These are phyloP conservation scores for Myrica gale DNA, from an alignment of 306 rosid species.

Conservation along the genomic window DNA sequence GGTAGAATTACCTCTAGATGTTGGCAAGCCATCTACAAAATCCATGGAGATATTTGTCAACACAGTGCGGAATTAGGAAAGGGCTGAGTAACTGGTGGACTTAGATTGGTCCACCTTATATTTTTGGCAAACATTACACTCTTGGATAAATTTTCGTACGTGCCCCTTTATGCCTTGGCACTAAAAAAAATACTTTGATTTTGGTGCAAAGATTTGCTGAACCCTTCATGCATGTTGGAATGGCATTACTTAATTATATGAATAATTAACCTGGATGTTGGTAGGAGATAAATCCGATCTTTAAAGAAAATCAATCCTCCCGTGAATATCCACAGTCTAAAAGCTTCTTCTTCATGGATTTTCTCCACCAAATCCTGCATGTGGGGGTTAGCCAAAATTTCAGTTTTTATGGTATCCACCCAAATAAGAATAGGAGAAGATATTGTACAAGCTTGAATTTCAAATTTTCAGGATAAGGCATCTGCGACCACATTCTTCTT, in stretches of 20 bases:
- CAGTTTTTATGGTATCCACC: background rate
- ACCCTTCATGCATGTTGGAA: background rate
- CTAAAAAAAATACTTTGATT: background rate
- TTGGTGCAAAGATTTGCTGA: background rate
- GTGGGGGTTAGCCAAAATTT: too few species aligned
- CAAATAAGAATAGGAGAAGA: background rate
- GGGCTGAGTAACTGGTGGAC: background rate
- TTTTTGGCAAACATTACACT: background rate
- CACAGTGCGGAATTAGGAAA: background rate
- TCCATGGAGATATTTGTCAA: background rate
- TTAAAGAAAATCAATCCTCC: too few species aligned
- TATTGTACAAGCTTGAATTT: background rate
- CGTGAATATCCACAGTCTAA: background rate
- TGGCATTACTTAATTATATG: too few species aligned
- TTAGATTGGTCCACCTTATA: background rate
- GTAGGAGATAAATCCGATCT: background rate
- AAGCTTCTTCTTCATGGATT: background rate
- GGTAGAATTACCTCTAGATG: background rate
- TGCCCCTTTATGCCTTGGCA: background rate
- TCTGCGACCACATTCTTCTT: too few species aligned
- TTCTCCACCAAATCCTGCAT: background rate
- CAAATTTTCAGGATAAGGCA: too few species aligned
- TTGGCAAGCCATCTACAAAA: background rate
- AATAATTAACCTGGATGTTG: background rate
- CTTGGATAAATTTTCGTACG: background rate